Base-by-base conservation (phyloP, 108 stramenopile species). In the Cyclotella atomus region DNA sequence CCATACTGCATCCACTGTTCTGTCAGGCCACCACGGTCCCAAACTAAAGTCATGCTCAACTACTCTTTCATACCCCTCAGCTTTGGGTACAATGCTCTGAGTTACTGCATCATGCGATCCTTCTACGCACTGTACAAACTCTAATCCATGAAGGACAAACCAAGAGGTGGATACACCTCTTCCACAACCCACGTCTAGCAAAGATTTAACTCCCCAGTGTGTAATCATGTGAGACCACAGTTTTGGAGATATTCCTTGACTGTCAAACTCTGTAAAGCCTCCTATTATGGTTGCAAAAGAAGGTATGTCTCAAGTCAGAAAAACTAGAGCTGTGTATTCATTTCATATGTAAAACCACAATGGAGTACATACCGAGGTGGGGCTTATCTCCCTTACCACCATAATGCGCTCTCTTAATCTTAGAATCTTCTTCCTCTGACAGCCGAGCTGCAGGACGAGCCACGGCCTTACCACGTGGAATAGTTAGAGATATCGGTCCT, bases 11-110 rank as follows among this genome's bases (percentile, higher is more conserved):
- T 92, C 91, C n/a, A 88, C 87, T 0, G 91, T 93, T 5, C 84
- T 35, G 5, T 63, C 79, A 10, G 94, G 94, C 94, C 94, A 95
- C 89, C 89, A 95, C 27, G 94, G 94, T 44, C 94, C 94, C 53
- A 88, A 52, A 15, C 76, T 71, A 65, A 88, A 89, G 49, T 91
- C 90, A 53, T 91, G 90, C 60, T 85, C 77, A n/a, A 84, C 65
- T 28, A 88, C 78, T 12, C 46, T 52, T 2, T 36, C 20, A 25
- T 61, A 61, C 25, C 64, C 87, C 16, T 73, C 49, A 25, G 52
- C 32, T 59, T 82, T 50, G 28, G 94, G 94, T 23, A 95, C 24
- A 10, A 93, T 49, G 33, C 57, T 71, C 17, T 76, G 76, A 29
- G 75, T 65, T 53, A 87, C 73, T 21, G 91, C 94, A 70, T 95